Conservation (phyloP, 208 protist genomes). For the Acanthamoeba lugdunensis region DNA sequence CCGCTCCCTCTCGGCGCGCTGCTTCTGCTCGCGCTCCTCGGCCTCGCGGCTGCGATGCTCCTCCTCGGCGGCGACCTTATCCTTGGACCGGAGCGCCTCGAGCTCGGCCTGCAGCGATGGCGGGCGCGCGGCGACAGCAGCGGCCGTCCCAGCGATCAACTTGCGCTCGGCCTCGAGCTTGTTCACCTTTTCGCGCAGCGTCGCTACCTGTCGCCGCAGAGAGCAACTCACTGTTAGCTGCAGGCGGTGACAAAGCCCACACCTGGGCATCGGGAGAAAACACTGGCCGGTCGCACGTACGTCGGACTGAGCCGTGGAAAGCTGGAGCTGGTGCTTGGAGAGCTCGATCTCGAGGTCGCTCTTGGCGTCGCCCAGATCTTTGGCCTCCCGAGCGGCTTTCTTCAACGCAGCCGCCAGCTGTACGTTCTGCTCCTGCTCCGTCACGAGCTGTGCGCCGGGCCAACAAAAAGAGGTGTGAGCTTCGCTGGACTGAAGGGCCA, state of each 20-base stretch:
- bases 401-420: neutral
- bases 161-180: conserved; percentile 27
- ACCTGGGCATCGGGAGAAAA: neutral
- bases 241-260: neutral
- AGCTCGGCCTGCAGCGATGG: conserved; percentile 34
- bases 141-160: neutral
- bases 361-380: conserved; percentile 2
- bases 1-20: neutral
- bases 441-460: neutral
- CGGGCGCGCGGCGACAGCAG: neutral
- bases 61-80: neutral
- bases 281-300: neutral
- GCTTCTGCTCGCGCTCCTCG: neutral
- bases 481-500: neutral
- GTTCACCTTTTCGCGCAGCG: conserved; percentile 8
- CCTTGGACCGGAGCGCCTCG: conserved; percentile 38
- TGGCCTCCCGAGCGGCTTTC: neutral
- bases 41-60: neutral
- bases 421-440: neutral
- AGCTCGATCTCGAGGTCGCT: conserved; percentile 33
- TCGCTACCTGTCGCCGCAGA: neutral
- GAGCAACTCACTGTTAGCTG: neutral
- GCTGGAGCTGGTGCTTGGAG: conserved; percentile 5
- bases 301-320: neutral
- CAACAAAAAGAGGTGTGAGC: neutral